Evolutionary conservation across 306 rosid species (phyloP).

Genomic region (Vicia villosa): DNA sequence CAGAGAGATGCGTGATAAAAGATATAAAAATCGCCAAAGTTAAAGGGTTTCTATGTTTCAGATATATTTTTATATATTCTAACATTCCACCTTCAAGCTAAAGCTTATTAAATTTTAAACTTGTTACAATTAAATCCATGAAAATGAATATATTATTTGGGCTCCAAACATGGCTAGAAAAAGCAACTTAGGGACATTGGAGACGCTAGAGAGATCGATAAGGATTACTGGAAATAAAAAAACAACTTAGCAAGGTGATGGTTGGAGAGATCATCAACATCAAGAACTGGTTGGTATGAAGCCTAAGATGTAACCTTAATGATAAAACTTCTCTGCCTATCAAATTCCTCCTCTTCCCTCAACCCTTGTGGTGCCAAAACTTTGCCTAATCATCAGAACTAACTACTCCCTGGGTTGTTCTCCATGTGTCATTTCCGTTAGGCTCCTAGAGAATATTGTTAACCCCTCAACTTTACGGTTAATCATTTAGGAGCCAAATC

Average conservation of each 20-base stretch:
- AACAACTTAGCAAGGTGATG: neutral
- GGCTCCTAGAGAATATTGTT: neutral
- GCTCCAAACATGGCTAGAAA: conserved; percentile 2
- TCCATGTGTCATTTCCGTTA: neutral
- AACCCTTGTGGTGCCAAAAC: neutral
- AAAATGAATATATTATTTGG: neutral
- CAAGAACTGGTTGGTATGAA: neutral
- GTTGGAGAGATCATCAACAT: neutral
- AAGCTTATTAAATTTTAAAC: neutral
- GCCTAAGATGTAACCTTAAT: too few species aligned
- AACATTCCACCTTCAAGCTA: neutral
- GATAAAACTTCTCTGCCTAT: neutral
- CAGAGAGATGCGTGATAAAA: neutral
- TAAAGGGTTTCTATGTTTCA: too few species aligned
- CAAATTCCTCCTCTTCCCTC: too few species aligned
- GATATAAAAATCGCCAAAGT: too few species aligned
- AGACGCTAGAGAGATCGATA: neutral
- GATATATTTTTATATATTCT: neutral
- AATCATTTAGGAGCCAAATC: too few species aligned
- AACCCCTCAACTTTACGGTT: neutral
- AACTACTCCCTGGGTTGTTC: neutral
- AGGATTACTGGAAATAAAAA: neutral
- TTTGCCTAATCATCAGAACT: neutral
- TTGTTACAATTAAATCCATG: neutral
- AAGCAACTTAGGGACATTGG: neutral